Evolutionary conservation across 2,329 filamentous ascomycete species (phyloP).

Genomic region (Massarina eburnea): DNA sequence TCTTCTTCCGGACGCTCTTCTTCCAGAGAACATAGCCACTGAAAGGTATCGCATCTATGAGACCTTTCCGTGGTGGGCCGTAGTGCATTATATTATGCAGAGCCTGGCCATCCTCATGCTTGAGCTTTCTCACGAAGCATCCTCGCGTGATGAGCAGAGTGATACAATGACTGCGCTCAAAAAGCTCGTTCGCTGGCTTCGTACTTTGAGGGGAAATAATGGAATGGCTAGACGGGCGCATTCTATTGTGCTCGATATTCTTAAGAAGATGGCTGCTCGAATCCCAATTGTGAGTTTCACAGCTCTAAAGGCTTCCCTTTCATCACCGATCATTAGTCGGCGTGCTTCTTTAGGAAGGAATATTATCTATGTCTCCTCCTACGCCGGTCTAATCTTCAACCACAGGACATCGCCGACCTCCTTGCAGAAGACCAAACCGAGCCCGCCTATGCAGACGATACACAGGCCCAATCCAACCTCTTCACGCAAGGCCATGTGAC

Average conservation of each 20-base stretch:
- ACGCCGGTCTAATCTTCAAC: too few species aligned
- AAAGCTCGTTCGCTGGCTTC: conserved; percentile 39
- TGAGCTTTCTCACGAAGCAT: conserved; percentile 34
- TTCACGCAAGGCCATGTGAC: background rate
- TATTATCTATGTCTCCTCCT: too few species aligned
- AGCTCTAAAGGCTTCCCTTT: background rate
- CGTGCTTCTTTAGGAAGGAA: too few species aligned
- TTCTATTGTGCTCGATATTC: conserved; percentile 15
- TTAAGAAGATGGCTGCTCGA: conserved; percentile 14
- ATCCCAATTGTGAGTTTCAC: conserved; percentile 1
- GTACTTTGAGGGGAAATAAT: conserved; percentile 30
- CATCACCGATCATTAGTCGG: too few species aligned
- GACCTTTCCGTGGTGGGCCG: conserved; percentile 42
- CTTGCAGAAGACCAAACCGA: conserved; percentile 14
- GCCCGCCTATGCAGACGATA: background rate
- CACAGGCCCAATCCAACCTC: background rate
- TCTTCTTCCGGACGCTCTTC: conserved; percentile 33
- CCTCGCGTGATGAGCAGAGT: conserved; percentile 20
- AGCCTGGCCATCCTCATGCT: conserved; percentile 40
- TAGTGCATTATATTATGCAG: conserved; percentile 45
- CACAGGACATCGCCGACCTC: conserved; percentile 19
- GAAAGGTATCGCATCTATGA: conserved; percentile 14
- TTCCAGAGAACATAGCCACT: background rate
- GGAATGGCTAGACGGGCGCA: conserved; percentile 36
- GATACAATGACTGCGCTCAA: conserved; percentile 28